A percentile compares a stretch with the other conserved stretches of the same genome.
These are phyloP conservation scores for Medicago lupulina DNA, from an alignment of 306 rosid species.

Conservation along the genomic window DNA sequence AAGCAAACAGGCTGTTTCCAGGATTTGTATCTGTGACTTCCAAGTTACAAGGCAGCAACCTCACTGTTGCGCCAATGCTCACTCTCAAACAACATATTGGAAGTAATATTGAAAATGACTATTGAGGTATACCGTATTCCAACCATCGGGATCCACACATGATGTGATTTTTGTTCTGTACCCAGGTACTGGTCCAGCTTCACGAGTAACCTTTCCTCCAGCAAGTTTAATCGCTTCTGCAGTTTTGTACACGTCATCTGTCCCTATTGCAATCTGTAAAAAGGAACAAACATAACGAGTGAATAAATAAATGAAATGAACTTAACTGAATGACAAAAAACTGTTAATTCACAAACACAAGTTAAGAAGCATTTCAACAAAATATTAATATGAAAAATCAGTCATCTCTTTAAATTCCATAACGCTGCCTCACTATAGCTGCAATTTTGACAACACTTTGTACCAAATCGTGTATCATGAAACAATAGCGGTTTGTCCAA, in stretches of 20 bases:
- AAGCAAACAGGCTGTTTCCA: neutral
- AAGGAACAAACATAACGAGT: neutral
- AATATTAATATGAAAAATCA: no score
- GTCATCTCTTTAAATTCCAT: no score
- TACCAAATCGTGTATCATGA: no score
- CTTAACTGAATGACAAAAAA: no score
- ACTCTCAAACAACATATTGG: neutral
- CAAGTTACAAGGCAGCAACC: neutral
- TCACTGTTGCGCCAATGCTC: neutral
- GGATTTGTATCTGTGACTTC: neutral
- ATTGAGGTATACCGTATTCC: slow-evolving; percentile 81
- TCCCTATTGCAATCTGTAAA: slow-evolving; percentile 85
- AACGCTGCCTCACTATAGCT: no score
- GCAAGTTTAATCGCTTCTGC: slow-evolving; percentile 88
- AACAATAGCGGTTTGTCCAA: no score
- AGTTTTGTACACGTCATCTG: slow-evolving; percentile 89
- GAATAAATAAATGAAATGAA: no score
- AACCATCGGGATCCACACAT: slow-evolving; percentile 95
- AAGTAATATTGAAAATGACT: slow-evolving; percentile 8
- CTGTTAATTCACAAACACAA: no score
- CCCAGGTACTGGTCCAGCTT: slow-evolving; percentile 91
- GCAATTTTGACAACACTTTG: no score
- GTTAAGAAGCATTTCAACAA: no score
- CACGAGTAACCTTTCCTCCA: slow-evolving; percentile 85
- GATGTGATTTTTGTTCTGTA: slow-evolving; percentile 82